A percentile compares a stretch with the other conserved stretches of the same genome.
phyloP scores from a whole-genome alignment of 164 flowering plant species.

The Santalum album region DNA sequence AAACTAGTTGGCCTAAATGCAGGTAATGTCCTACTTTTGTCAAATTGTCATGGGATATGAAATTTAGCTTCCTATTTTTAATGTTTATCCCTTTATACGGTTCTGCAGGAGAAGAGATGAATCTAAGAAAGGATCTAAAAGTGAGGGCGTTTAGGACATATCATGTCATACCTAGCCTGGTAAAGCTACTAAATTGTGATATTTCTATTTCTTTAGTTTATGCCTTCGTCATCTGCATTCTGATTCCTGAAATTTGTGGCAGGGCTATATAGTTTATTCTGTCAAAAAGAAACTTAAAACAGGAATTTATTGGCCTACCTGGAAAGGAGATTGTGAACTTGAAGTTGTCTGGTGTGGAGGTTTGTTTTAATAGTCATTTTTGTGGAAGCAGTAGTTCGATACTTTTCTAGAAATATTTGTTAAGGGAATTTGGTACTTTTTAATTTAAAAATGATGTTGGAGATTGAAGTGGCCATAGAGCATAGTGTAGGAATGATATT shows the following conservation, averaged over 20 bases:
- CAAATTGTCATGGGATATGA: background rate
- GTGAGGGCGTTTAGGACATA: slow-evolving; percentile 82
- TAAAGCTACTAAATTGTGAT: slow-evolving; percentile 8
- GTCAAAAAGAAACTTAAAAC: slow-evolving; percentile 69
- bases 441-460: too few species aligned
- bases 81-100: background rate
- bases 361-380: slow-evolving; percentile 23
- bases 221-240: background rate
- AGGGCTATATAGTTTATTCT: slow-evolving; percentile 83
- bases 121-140: slow-evolving; percentile 60
- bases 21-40: slow-evolving; percentile 35
- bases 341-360: slow-evolving; percentile 88
- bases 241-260: slow-evolving; percentile 7
- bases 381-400: background rate
- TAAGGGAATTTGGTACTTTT: too few species aligned
- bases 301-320: slow-evolving; percentile 72
- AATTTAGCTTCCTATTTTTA: background rate
- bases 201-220: background rate
- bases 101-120: slow-evolving; percentile 68
- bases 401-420: background rate
- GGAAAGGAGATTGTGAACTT: slow-evolving; percentile 63
- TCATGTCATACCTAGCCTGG: slow-evolving; percentile 83
- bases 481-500: background rate
- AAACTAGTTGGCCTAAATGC: slow-evolving; percentile 61
- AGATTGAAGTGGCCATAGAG: background rate